Evolutionary conservation across 345 rosid genomes (phyloP).

Genomic region (Pistacia integerrima): DNA sequence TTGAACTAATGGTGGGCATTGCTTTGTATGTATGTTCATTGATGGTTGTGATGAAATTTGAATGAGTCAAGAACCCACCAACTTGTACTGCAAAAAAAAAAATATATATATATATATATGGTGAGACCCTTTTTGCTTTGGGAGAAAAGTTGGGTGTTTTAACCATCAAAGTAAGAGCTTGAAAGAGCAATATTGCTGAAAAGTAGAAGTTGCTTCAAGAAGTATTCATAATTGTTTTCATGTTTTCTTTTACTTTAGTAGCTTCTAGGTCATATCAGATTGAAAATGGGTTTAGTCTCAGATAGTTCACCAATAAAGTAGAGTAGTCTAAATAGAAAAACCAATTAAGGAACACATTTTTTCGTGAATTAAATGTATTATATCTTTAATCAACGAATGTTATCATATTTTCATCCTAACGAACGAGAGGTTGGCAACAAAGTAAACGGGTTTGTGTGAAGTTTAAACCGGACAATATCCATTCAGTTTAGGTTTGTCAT

Average conservation of each 20-base stretch:
- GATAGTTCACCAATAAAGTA: too few relatives aligned
- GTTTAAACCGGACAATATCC: too few relatives aligned
- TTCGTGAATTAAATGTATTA: too few relatives aligned
- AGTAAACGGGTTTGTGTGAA: too few relatives aligned
- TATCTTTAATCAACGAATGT: too few relatives aligned
- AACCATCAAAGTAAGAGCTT: neutral
- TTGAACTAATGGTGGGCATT: neutral
- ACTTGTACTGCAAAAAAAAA: neutral
- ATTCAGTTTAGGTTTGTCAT: too few relatives aligned
- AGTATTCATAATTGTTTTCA: too few relatives aligned
- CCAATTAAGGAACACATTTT: too few relatives aligned
- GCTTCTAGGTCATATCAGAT: neutral
- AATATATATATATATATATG: too few relatives aligned
- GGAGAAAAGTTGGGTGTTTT: neutral
- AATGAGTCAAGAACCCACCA: conserved; percentile 12
- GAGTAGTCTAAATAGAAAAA: too few relatives aligned
- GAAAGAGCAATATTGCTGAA: neutral
- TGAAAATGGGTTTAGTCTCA: neutral
- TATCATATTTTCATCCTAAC: too few relatives aligned
- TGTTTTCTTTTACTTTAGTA: neutral
- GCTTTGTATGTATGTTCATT: neutral
- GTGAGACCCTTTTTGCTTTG: conserved; percentile 7
- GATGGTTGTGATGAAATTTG: neutral
- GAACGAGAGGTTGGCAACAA: too few relatives aligned
- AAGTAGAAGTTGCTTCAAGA: neutral